Conservation (phyloP, 192 early-diverging fungal genomes). For the Coemansia sp. region DNA sequence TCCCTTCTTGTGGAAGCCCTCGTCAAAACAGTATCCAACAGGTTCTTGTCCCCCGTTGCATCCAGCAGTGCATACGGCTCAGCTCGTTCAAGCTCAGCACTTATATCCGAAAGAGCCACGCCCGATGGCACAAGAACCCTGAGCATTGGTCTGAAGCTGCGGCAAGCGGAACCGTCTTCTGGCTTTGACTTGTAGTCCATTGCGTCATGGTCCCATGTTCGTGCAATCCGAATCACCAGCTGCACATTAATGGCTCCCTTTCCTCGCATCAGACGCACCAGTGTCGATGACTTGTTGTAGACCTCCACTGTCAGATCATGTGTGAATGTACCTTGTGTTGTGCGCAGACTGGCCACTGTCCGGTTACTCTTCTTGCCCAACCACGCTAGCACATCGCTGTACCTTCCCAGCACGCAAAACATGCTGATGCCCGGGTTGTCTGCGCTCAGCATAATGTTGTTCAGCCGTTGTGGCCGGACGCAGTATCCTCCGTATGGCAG, state of each 20-base stretch:
- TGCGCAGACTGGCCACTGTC: slow-evolving; percentile 20
- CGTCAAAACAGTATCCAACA: slow-evolving; percentile 20
- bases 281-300: slow-evolving; percentile 25
- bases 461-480: slow-evolving; percentile 17
- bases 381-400: slow-evolving; percentile 31
- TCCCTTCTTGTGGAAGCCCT: slow-evolving; percentile 10
- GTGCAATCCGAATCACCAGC: slow-evolving; percentile 42
- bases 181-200: background rate
- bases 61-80: slow-evolving; percentile 16
- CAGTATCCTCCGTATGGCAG: slow-evolving; percentile 54
- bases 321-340: slow-evolving; percentile 36
- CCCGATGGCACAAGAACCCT: slow-evolving; percentile 45
- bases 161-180: background rate
- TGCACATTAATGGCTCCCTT: slow-evolving; percentile 21
- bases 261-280: slow-evolving; percentile 25
- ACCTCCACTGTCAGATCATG: slow-evolving; percentile 43
- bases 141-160: slow-evolving; percentile 45
- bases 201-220: slow-evolving; percentile 30
- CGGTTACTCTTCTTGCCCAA: slow-evolving; percentile 13
- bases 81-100: slow-evolving; percentile 13
- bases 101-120: slow-evolving; percentile 25
- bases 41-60: slow-evolving; percentile 19
- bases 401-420: slow-evolving; percentile 47
- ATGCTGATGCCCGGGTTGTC: slow-evolving; percentile 31
- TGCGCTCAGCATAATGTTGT: slow-evolving; percentile 25